Evolutionary conservation across 805 yeast species (phyloP).

Genomic region (Metschnikowia vanudenii): DNA sequence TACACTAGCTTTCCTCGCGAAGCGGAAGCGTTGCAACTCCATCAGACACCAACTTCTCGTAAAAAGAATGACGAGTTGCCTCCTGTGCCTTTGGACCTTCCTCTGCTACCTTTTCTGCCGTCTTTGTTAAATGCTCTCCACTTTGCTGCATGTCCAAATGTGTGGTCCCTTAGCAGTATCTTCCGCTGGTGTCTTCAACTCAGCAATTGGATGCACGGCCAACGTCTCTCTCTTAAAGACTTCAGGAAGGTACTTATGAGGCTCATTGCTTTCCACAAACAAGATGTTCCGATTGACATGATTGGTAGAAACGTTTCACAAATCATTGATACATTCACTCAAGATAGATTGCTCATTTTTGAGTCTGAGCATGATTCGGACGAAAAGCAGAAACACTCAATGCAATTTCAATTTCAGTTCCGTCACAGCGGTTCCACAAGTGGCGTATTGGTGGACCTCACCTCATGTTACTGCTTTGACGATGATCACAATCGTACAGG

Average conservation of each 20-base stretch:
- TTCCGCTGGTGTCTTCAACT: slow-evolving; percentile 56
- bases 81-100: slow-evolving; percentile 47
- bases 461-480: slow-evolving; percentile 45
- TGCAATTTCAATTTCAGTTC: neutral
- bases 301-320: slow-evolving; percentile 51
- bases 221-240: slow-evolving; percentile 48
- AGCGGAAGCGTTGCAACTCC: slow-evolving; percentile 4
- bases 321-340: slow-evolving; percentile 43
- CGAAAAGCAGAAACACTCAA: neutral
- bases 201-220: slow-evolving; percentile 53
- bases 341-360: slow-evolving; percentile 32
- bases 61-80: slow-evolving; percentile 33
- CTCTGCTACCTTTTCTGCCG: slow-evolving; percentile 57
- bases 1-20: neutral
- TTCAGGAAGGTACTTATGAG: slow-evolving; percentile 52
- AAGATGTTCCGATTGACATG: slow-evolving; percentile 49
- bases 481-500: slow-evolving; percentile 13
- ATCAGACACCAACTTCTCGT: slow-evolving; percentile 6
- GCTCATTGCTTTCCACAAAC: slow-evolving; percentile 49
- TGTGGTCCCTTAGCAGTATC: slow-evolving; percentile 48
- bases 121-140: slow-evolving; percentile 48
- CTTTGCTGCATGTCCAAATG: slow-evolving; percentile 44
- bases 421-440: slow-evolving; percentile 21
- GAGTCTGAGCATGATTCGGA: neutral
- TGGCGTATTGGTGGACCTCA: slow-evolving; percentile 46